phyloP scores from a whole-genome alignment of 192 early-diverging fungal genomes.

The Coemansia sp. region DNA sequence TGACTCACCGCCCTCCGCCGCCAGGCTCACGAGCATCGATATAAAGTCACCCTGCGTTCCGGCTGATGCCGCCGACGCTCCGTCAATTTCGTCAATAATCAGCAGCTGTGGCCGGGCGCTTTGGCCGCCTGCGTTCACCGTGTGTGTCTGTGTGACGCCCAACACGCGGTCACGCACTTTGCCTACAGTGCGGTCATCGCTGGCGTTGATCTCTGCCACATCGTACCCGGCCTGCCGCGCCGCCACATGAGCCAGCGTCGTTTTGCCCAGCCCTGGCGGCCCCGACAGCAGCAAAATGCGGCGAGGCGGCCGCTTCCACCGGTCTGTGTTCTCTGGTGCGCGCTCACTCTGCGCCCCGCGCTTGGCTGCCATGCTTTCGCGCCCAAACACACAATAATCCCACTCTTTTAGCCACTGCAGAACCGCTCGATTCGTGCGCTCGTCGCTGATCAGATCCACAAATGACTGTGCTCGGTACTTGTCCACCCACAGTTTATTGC shows the following conservation, averaged over 20 bases:
- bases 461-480: conserved; percentile 83
- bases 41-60: conserved; percentile 73
- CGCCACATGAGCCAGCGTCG: conserved; percentile 91
- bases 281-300: conserved; percentile 77
- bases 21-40: conserved; percentile 58
- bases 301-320: conserved; percentile 45
- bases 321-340: conserved; percentile 12
- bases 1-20: conserved; percentile 58
- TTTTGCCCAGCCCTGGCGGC: conserved; percentile 94
- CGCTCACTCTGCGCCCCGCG: conserved; percentile 8
- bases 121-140: conserved; percentile 31
- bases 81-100: conserved; percentile 97
- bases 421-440: conserved; percentile 85
- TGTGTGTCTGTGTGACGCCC: conserved; percentile 76
- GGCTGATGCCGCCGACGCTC: conserved; percentile 55
- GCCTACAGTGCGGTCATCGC: conserved; percentile 90
- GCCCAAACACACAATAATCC: conserved; percentile 93
- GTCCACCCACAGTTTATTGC: conserved; percentile 75
- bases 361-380: conserved; percentile 15
- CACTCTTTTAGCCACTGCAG: conserved; percentile 94
- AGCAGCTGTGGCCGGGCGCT: conserved; percentile 74
- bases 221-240: conserved; percentile 90
- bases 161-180: conserved; percentile 71
- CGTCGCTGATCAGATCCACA: conserved; percentile 87
- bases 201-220: conserved; percentile 92